phyloP scores from a whole-genome alignment of 2,329 filamentous ascomycete genomes.

The Colletotrichum sp. region DNA sequence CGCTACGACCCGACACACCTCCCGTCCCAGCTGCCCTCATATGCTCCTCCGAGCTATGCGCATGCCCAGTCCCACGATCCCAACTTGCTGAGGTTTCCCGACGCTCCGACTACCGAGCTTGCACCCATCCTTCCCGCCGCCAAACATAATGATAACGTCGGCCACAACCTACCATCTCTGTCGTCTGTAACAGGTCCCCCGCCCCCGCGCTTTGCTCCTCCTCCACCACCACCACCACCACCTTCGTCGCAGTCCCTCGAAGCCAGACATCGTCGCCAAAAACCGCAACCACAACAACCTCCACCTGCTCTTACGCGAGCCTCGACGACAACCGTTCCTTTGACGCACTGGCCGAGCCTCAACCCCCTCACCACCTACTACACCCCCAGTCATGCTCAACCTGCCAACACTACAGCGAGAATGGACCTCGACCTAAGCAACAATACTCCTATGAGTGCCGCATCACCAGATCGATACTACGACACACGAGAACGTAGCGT shows the following conservation, averaged over 20 bases:
- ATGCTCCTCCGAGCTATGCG: slow-evolving; percentile 41
- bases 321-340: slow-evolving; percentile 28
- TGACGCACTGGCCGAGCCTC: slow-evolving; percentile 51
- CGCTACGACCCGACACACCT: slow-evolving; percentile 24
- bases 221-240: slow-evolving; percentile 25
- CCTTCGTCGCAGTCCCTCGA: slow-evolving; percentile 11
- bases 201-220: slow-evolving; percentile 27
- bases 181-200: slow-evolving; percentile 41
- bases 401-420: slow-evolving; percentile 48
- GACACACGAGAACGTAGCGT: slow-evolving; percentile 56
- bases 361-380: slow-evolving; percentile 57
- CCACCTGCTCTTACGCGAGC: slow-evolving; percentile 24
- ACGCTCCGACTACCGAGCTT: slow-evolving; percentile 42
- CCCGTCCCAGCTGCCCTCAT: slow-evolving; percentile 31
- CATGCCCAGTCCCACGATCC: slow-evolving; percentile 37
- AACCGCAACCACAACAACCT: neutral
- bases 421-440: slow-evolving; percentile 54
- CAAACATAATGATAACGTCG: slow-evolving; percentile 27
- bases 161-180: slow-evolving; percentile 45
- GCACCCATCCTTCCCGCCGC: slow-evolving; percentile 44
- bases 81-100: slow-evolving; percentile 34
- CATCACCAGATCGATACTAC: slow-evolving; percentile 51
- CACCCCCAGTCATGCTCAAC: slow-evolving; percentile 46
- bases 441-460: slow-evolving; percentile 43
- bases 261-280: slow-evolving; percentile 12